Evolutionary conservation across 2,329 filamentous ascomycete genomes (phyloP), one percentile per base, ranked within the genome.

Genomic region (Hymenoscyphus infarciens): DNA sequence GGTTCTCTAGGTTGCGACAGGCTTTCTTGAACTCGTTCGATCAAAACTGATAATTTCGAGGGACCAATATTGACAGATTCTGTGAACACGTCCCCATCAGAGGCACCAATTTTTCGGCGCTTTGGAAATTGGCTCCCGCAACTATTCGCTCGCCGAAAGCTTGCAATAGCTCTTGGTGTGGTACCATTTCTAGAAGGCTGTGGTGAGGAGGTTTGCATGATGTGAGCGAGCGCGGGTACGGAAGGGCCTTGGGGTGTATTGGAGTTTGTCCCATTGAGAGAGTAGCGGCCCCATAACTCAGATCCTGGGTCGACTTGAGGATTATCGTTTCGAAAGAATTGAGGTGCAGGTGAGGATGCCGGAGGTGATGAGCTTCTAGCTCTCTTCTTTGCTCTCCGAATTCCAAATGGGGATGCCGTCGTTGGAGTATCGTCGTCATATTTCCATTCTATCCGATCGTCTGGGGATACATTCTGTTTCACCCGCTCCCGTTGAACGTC

Each of bases 281-380:
- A 83, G 72, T 91, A 92, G 59, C 88, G 86, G 69, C 89, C 90
- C 90, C 90, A 94, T 1, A 93, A 76, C 66, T 93, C 89, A 35
- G 88, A 76, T 2, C 88, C 89, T 42, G 90, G 88, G 70, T 93
- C 89, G 35, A 86, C 82, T 66, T 88, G 84, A 13, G 87, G 87
- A 68, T 81, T 71, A 49, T 67, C 64, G 38, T 33, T 56, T 60
- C 58, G 70, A 2, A 56, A 19, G 2, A 56, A 19, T 38, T 63
- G 55, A 54, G 72, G 72, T 38, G 75, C 75, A 38, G 82, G 81
- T 1, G 90, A 89, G 1, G 90, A 92, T 5, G 87, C 87, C 1
- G 82, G 77, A 0, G 90, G 89, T 0, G 90, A 92, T 13, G 89
- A 91, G 76, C 88, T 92, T 68, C 86, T 83, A 16, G 87, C 86